Evolutionary conservation across 2,329 filamentous ascomycete genomes (phyloP).

Genomic region (Fusarium torulosum): DNA sequence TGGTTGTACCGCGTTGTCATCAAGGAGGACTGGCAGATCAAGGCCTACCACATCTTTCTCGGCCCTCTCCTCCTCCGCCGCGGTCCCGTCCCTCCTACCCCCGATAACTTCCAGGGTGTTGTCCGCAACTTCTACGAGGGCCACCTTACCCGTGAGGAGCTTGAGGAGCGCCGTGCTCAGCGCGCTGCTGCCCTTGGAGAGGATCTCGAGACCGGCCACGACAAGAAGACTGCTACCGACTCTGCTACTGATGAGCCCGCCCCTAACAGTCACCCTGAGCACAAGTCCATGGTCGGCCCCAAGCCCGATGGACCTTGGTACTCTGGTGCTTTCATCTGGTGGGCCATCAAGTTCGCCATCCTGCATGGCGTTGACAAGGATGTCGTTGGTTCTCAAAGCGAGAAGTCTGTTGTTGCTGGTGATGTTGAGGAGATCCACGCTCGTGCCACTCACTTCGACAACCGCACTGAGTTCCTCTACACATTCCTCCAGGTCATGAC

Average conservation of each 20-base stretch:
- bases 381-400: conserved; percentile 54
- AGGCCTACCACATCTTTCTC: conserved; percentile 64
- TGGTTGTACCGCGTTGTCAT: conserved; percentile 70
- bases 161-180: conserved; percentile 57
- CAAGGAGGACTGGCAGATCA: conserved; percentile 71
- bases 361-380: conserved; percentile 63
- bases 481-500: conserved; percentile 72
- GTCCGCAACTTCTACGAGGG: conserved; percentile 69
- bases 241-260: conserved; percentile 71
- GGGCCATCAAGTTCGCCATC: conserved; percentile 59
- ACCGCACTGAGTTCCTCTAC: conserved; percentile 71
- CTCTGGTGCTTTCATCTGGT: conserved; percentile 57
- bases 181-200: conserved; percentile 35
- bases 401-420: conserved; percentile 60
- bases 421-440: conserved; percentile 69
- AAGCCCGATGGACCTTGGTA: conserved; percentile 61
- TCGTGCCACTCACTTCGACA: conserved; percentile 69
- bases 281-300: conserved; percentile 55
- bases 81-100: conserved; percentile 54
- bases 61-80: conserved; percentile 66
- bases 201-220: conserved; percentile 45
- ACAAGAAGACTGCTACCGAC: conserved; percentile 46
- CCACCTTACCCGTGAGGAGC: conserved; percentile 66
- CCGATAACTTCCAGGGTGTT: conserved; percentile 56
- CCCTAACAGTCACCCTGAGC: conserved; percentile 47